phyloP scores from a whole-genome alignment of 805 yeast species.

The Hemisphaericaspora nanyangensis region DNA sequence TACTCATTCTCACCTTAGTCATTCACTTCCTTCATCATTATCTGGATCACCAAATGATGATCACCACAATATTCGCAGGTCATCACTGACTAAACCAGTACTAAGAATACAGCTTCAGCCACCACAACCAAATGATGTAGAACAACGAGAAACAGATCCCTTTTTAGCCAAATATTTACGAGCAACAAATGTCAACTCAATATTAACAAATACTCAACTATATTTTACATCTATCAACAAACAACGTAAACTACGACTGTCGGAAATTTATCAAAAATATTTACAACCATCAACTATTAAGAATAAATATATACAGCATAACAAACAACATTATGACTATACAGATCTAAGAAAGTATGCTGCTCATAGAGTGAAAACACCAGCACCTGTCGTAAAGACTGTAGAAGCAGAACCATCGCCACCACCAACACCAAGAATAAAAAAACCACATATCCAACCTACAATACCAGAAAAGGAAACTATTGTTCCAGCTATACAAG shows the following conservation, averaged over 20 bases:
- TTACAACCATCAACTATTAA: conserved; percentile 8
- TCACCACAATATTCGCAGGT: not conserved
- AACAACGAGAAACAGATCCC: conserved; percentile 11
- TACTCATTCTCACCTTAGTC: not conserved
- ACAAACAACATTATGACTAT: conserved; percentile 1
- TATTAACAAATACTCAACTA: conserved; percentile 14
- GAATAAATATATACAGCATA: conserved; percentile 1
- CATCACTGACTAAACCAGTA: not conserved
- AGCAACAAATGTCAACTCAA: conserved; percentile 10
- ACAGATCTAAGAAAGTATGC: conserved; percentile 1
- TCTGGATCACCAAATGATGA: conserved; percentile 1
- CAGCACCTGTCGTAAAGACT: not conserved
- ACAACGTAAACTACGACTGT: conserved; percentile 16
- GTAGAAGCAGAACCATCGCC: not conserved
- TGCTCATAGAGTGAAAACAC: not conserved
- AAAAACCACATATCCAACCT: conserved; percentile 1
- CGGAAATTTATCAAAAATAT: conserved; percentile 21
- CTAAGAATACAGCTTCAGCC: not conserved
- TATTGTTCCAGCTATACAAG: not conserved
- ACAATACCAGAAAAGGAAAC: not conserved
- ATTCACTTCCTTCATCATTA: not conserved
- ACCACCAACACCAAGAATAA: not conserved
- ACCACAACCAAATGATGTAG: not conserved
- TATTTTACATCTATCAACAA: conserved; percentile 17
- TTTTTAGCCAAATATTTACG: conserved; percentile 21